These are phyloP conservation scores for Camellia sinensis DNA, from an alignment of 148 eudicot genomes.

Conservation along the genomic window DNA sequence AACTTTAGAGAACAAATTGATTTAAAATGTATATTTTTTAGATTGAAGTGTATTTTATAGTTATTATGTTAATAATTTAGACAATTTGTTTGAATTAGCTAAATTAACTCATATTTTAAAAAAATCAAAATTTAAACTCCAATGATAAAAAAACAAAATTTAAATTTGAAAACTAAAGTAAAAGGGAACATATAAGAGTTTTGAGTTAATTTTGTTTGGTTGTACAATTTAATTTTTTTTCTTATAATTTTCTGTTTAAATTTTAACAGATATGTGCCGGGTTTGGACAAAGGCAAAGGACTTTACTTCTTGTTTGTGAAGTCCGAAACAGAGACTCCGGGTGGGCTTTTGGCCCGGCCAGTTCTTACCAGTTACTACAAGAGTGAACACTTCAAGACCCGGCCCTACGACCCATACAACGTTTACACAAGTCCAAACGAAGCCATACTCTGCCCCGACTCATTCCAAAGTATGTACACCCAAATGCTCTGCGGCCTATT, in stretches of 20 bases:
- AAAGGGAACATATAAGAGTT: too few relatives aligned
- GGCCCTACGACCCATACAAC: constrained; percentile 38
- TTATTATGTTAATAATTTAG: too few relatives aligned
- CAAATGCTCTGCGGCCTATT: constrained; percentile 47
- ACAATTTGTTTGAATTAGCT: too few relatives aligned
- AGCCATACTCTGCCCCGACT: constrained; percentile 48
- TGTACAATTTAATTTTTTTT: neutral
- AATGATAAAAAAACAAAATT: too few relatives aligned
- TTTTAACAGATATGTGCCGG: constrained; percentile 21
- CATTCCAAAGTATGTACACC: constrained; percentile 60
- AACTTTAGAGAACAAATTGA: too few relatives aligned
- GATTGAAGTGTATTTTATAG: too few relatives aligned
- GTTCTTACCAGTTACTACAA: constrained; percentile 47
- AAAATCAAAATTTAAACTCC: too few relatives aligned
- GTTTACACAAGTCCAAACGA: constrained; percentile 51
- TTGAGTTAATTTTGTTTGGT: neutral
- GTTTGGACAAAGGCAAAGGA: constrained; percentile 47
- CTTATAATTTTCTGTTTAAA: too few relatives aligned
- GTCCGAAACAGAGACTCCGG: constrained; percentile 44
- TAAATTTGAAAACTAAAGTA: too few relatives aligned
- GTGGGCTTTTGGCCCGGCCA: constrained; percentile 47
- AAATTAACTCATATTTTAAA: too few relatives aligned
- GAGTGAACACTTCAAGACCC: constrained; percentile 36
- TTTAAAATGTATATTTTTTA: too few relatives aligned
- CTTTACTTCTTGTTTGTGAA: constrained; percentile 49